phyloP scores from a whole-genome alignment of 768 basidiomycete species.

The Auriscalpium microsporum region DNA sequence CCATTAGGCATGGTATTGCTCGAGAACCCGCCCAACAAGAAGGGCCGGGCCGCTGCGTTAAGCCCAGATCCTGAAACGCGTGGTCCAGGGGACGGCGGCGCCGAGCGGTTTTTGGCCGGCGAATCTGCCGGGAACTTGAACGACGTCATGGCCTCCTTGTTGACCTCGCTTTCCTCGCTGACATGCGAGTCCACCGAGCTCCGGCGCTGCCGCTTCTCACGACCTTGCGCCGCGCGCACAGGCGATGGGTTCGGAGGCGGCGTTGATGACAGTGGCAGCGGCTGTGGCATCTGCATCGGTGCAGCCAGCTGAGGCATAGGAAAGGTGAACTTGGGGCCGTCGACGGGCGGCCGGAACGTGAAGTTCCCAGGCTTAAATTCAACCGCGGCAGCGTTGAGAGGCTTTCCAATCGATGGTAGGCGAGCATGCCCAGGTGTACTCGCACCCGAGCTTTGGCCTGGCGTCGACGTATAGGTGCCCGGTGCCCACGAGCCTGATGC shows the following conservation, averaged over 20 bases:
- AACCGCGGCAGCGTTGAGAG: constrained; percentile 70
- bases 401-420: constrained; percentile 45
- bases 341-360: constrained; percentile 66
- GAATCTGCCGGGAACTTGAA: constrained; percentile 70
- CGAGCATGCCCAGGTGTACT: constrained; percentile 26
- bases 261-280: constrained; percentile 31
- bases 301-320: constrained; percentile 17
- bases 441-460: background rate
- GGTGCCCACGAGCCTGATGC: constrained; percentile 27
- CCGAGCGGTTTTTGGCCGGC: constrained; percentile 40
- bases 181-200: constrained; percentile 33
- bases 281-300: constrained; percentile 21
- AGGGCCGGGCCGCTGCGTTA: constrained; percentile 46
- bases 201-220: constrained; percentile 71
- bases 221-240: constrained; percentile 47
- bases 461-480: constrained; percentile 7
- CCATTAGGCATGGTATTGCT: constrained; percentile 6
- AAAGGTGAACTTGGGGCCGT: constrained; percentile 51
- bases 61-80: constrained; percentile 19
- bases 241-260: constrained; percentile 23
- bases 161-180: constrained; percentile 45
- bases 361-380: constrained; percentile 78
- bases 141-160: constrained; percentile 45
- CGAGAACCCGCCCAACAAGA: constrained; percentile 62
- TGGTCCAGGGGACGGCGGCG: constrained; percentile 29